Evolutionary conservation across 495 filamentous ascomycete species (phyloP), one percentile per base, ranked within the genome.

Genomic region (Penicillium taxi): DNA sequence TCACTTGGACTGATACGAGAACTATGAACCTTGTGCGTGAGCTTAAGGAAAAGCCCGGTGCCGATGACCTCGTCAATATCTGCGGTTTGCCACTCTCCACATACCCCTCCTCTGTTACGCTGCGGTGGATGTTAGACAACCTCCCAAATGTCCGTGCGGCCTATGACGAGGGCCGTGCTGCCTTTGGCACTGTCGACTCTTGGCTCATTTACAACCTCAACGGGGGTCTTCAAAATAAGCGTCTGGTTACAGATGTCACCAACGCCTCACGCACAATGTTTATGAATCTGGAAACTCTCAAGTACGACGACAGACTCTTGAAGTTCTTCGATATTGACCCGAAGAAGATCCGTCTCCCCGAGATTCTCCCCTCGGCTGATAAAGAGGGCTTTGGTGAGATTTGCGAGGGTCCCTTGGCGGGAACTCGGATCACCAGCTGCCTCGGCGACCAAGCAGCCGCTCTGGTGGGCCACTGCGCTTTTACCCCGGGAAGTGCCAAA

Each of bases 241-340:
- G 84, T 29, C 77, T 84, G 44, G 84, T 96, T 31, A 91, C 90
- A 3, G 90, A 96, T 57, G 78, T 81, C 11, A 93, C 86, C 31
- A 96, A 96, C 57, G 89, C 90, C 19, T 91, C 85, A 11, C 66
- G 90, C 43, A 96, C 90, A 35, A 95, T 94, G 90, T 94, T 95
- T 59, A 88, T 94, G 79, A 91, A 95, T 60, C 70, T 96, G 23
- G 74, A 81, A 42, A 91, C 82, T 4, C 67, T 93, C 19, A 64
- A 94, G 51, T 96, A 95, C 55, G 86, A 93, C 53, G 77, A 91
- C 36, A 72, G 69, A 26, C 70, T 94, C 4, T 69, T 96, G 29
- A 64, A 77, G 14, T 96, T 93, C 66, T 95, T 95, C 59, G 76
- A 75, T 22, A 69, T 93, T 41, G 84, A 93, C 61, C 62, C 62